These are phyloP conservation scores for Aspergillus sp. DNA, from an alignment of 2,329 filamentous ascomycete genomes.

Conservation along the genomic window DNA sequence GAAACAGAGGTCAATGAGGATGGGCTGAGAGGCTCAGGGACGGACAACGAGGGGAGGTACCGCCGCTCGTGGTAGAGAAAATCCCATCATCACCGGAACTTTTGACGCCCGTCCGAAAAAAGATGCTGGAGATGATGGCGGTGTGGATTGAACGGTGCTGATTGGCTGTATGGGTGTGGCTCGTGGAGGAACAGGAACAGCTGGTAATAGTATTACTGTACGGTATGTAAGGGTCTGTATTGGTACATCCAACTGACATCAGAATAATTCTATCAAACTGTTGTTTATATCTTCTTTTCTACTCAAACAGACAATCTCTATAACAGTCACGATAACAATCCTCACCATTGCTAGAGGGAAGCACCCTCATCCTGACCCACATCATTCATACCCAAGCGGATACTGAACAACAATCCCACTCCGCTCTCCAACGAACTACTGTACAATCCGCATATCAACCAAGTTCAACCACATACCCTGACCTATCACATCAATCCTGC, in stretches of 20 bases:
- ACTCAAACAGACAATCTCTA: background rate
- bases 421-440: background rate
- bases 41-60: constrained; percentile 12
- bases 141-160: constrained; percentile 3
- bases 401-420: no score
- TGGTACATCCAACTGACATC: no score
- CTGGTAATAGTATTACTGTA: constrained; percentile 1
- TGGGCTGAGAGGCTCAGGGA: background rate
- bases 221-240: background rate
- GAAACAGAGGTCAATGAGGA: background rate
- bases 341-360: no score
- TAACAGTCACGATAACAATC: background rate
- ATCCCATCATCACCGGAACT: constrained; percentile 16
- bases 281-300: background rate
- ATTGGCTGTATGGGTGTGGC: constrained; percentile 4
- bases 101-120: constrained; percentile 6
- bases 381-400: no score
- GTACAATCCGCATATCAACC: constrained; percentile 4
- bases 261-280: no score
- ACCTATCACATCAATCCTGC: constrained; percentile 11
- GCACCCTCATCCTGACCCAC: no score
- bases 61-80: constrained; percentile 17
- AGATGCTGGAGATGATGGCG: background rate
- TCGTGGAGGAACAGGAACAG: background rate
- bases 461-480: constrained; percentile 11